Percentiles rank a stretch among this genome's conserved stretches.
Conservation (phyloP, 2,329 filamentous ascomycete genomes). For the Cercospora sp. region DNA sequence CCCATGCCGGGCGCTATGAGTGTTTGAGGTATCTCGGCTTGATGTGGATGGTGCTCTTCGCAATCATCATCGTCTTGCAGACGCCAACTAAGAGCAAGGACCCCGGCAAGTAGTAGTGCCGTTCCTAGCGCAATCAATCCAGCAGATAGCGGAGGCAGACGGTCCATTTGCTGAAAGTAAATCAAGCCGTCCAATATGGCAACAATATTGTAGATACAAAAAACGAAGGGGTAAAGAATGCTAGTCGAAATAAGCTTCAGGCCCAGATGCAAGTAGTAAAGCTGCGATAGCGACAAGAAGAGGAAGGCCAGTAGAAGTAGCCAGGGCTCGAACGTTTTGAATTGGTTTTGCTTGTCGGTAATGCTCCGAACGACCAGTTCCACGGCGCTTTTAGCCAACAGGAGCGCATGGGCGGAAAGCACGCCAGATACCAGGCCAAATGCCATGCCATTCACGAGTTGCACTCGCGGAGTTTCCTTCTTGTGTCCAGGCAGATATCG, state of each 20-base stretch:
- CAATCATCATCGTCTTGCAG: conserved; percentile 70
- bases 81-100: conserved; percentile 90
- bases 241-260: conserved; percentile 94
- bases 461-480: conserved; percentile 43
- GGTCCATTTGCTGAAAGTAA: conserved; percentile 87
- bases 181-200: conserved; percentile 96
- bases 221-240: conserved; percentile 93
- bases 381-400: conserved; percentile 94
- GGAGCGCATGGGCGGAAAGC: conserved; percentile 85
- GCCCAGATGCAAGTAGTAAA: conserved; percentile 93
- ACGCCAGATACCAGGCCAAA: conserved; percentile 89
- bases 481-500: conserved; percentile 33
- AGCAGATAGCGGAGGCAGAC: conserved; percentile 73
- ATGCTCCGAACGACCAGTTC: conserved; percentile 88
- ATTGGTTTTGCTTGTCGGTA: conserved; percentile 85
- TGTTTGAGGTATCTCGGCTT: conserved; percentile 54
- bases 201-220: conserved; percentile 99
- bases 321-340: conserved; percentile 94
- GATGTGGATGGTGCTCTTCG: conserved; percentile 49
- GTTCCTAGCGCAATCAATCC: conserved; percentile 84
- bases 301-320: conserved; percentile 80
- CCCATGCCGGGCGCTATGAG: conserved; percentile 80
- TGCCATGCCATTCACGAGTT: conserved; percentile 75
- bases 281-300: conserved; percentile 77
- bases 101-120: conserved; percentile 78